Percentiles rank a stretch among this genome's conserved stretches.
Conservation (phyloP, 768 basidiomycete species). For the Termitomyces sp. region DNA sequence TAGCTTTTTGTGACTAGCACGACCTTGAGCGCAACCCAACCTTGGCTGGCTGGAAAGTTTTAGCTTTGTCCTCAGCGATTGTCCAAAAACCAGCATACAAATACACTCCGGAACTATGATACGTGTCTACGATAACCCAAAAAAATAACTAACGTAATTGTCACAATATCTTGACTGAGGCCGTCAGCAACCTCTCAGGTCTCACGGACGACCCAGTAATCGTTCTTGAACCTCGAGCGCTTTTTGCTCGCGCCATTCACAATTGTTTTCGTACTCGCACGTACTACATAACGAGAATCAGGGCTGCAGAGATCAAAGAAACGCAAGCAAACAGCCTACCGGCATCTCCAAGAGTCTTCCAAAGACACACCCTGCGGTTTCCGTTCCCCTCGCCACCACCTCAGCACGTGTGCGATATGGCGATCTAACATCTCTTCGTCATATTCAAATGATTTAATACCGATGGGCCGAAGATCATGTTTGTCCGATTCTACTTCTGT, state of each 20-base stretch:
- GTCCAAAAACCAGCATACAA: neutral
- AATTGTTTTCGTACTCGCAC: conserved; percentile 73
- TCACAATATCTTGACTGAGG: neutral
- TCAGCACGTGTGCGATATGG: conserved; percentile 53
- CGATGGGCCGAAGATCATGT: conserved; percentile 51
- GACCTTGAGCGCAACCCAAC: no score
- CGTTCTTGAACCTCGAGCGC: conserved; percentile 34
- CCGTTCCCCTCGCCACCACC: conserved; percentile 78
- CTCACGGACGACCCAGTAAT: neutral
- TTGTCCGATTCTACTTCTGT: conserved; percentile 10
- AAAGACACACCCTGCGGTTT: conserved; percentile 68
- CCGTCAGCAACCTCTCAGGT: neutral
- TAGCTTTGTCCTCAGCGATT: neutral
- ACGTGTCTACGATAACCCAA: neutral
- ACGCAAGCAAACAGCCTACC: conserved; percentile 42
- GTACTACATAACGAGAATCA: conserved; percentile 33
- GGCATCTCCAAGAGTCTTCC: conserved; percentile 60
- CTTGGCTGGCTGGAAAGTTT: no score
- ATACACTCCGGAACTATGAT: neutral
- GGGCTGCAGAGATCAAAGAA: neutral
- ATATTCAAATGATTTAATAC: conserved; percentile 58
- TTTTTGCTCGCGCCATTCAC: conserved; percentile 77
- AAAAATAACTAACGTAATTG: neutral
- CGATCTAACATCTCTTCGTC: conserved; percentile 50
- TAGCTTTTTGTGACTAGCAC: no score